phyloP scores from a whole-genome alignment of 225 moss, liverwort and hornwort genomes.

The Sphagnum tenellum region DNA sequence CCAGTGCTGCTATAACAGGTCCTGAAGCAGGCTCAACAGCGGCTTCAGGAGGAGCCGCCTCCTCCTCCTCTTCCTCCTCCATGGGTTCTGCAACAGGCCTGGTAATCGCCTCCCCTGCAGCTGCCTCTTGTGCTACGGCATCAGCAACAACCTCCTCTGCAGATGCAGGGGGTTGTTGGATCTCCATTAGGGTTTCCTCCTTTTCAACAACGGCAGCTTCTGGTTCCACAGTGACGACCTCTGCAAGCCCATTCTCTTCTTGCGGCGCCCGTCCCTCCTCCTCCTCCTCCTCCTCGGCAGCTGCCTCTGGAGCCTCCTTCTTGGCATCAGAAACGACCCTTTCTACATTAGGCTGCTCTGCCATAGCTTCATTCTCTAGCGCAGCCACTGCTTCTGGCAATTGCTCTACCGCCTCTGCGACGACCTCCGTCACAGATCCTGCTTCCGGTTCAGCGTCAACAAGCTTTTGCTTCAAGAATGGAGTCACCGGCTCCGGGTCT shows the following conservation, averaged over 20 bases:
- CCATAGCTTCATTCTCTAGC: no score
- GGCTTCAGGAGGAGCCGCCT: background rate
- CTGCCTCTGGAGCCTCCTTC: background rate
- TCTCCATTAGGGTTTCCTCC: no score
- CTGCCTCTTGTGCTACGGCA: background rate
- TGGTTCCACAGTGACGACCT: background rate
- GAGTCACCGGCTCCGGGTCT: constrained; percentile 20
- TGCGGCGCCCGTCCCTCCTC: no score
- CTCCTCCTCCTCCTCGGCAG: no score
- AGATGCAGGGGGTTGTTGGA: no score
- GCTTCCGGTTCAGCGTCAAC: background rate
- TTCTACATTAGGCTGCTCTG: background rate
- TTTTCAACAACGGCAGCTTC: background rate
- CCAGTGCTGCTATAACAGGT: constrained; percentile 14
- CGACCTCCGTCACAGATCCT: no score
- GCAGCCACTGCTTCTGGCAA: constrained; percentile 1
- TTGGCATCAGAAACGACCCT: background rate
- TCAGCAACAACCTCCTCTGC: no score
- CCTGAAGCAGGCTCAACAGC: background rate
- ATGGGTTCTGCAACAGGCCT: no score
- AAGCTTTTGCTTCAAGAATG: constrained; percentile 19
- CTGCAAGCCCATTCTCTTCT: no score
- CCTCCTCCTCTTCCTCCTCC: constrained; percentile 3
- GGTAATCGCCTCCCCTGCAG: constrained; percentile 16
- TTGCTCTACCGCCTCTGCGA: background rate